Evolutionary conservation across 2,329 filamentous ascomycete genomes (phyloP), one percentile per base, ranked within the genome.

Genomic region (Boeremia lycopersici): DNA sequence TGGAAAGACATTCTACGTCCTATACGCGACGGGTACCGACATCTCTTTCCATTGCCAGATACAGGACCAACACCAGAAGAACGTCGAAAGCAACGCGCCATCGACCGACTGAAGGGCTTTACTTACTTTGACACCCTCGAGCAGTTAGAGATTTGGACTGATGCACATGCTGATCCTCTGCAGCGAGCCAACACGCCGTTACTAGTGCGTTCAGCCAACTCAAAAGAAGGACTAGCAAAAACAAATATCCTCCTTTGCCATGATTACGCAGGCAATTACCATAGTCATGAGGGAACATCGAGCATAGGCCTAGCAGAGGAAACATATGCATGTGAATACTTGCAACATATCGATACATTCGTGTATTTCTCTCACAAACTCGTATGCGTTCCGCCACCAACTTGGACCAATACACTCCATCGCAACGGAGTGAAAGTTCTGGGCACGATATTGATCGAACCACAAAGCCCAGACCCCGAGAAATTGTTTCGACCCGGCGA

Each of bases 361-460:
- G 65, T 79, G n/a, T 81, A 81, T 60, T 80, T 81, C 53, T 79
- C 78, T 1, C 78, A 81, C 59, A 78, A 79, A 53, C 69, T 79
- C 4, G 75, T 77, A 9, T 76, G 76, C 30, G 64, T 78, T 12
- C 78, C 78, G 2, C 78, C 79, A 8, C 74, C 77, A 5, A 67
- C 76, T 11, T 81, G 78, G 78, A 78, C 72, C 23, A 80, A 80
- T 45, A 63, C 72, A 5, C 71, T 79, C n/a, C 79, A 81, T 62
- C 73, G 77, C 4, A 79, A 79, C 54, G 79, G 79, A 6, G 76
- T 79, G 6, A 72, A 71, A 39, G 67, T 67, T 4, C 62, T 80
- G 2, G 79, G 78, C 1, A 80, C 78, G 0, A 70, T 80, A 41
- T 60, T 81, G 4, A 66, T 80, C 4, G 78, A 81, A 50, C 72